Evolutionary conservation across 1,284 basidiomycete species (phyloP).

Genomic region (Ceratobasidium sp.): DNA sequence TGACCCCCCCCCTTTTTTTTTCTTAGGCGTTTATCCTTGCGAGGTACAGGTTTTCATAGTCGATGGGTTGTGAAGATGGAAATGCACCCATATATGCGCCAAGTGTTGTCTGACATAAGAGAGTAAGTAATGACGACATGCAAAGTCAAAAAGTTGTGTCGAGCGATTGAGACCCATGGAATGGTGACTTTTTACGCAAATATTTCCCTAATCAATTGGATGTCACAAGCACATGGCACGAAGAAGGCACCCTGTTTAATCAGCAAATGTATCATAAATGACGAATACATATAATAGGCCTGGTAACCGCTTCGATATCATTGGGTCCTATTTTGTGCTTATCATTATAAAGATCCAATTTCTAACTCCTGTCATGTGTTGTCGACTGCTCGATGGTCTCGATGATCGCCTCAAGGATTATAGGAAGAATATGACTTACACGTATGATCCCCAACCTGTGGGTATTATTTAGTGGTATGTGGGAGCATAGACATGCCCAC

Average conservation of each 20-base stretch:
- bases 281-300: constrained; percentile 15
- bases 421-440: constrained; percentile 1
- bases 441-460: background rate
- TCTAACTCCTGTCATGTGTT: constrained; percentile 24
- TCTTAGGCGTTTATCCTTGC: too few species aligned
- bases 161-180: constrained; percentile 13
- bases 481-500: background rate
- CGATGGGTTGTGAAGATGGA: too few species aligned
- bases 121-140: background rate
- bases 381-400: constrained; percentile 5
- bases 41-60: too few species aligned
- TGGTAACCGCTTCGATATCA: constrained; percentile 19
- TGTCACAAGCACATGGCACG: constrained; percentile 27
- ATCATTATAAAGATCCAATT: constrained; percentile 30
- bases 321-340: background rate
- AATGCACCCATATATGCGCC: too few species aligned
- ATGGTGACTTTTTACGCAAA: constrained; percentile 23
- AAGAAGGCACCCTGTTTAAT: constrained; percentile 31
- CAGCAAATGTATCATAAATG: constrained; percentile 1
- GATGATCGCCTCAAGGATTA: background rate
- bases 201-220: constrained; percentile 22
- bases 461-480: constrained; percentile 25
- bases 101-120: too few species aligned
- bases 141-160: background rate
- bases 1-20: too few species aligned